These are phyloP conservation scores for Fusarium sp. DNA, from an alignment of 2,329 filamentous ascomycete genomes.

Conservation along the genomic window DNA sequence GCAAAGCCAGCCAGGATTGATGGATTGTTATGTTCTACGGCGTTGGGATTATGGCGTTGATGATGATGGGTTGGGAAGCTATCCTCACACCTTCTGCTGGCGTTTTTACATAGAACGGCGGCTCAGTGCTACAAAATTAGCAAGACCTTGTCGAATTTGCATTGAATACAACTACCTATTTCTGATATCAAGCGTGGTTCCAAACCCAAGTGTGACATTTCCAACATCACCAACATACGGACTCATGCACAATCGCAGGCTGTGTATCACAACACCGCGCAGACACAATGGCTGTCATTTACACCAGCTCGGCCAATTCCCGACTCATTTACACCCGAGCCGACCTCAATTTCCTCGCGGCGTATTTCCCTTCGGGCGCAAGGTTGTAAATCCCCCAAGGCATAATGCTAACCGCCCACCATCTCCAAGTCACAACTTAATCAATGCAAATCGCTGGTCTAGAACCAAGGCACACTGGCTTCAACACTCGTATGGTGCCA, in stretches of 20 bases:
- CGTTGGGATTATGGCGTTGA: conserved; percentile 23
- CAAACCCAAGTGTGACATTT: neutral
- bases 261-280: neutral
- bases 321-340: neutral
- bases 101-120: neutral
- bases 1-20: neutral
- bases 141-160: neutral
- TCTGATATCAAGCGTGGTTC: neutral
- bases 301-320: neutral
- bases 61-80: conserved; percentile 15
- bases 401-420: neutral
- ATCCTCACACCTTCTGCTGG: conserved; percentile 1
- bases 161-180: neutral
- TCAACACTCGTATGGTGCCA: conserved; percentile 9
- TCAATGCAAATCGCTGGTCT: conserved; percentile 68
- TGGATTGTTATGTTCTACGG: conserved; percentile 9
- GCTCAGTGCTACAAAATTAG: neutral
- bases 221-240: neutral
- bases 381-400: neutral
- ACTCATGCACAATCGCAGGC: neutral
- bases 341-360: neutral
- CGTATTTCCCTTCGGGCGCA: neutral
- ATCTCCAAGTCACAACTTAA: neutral
- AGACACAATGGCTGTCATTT: neutral
- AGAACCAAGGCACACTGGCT: conserved; percentile 3